Conservation (phyloP, 208 protist species). For the Trypanosoma platydactyli region DNA sequence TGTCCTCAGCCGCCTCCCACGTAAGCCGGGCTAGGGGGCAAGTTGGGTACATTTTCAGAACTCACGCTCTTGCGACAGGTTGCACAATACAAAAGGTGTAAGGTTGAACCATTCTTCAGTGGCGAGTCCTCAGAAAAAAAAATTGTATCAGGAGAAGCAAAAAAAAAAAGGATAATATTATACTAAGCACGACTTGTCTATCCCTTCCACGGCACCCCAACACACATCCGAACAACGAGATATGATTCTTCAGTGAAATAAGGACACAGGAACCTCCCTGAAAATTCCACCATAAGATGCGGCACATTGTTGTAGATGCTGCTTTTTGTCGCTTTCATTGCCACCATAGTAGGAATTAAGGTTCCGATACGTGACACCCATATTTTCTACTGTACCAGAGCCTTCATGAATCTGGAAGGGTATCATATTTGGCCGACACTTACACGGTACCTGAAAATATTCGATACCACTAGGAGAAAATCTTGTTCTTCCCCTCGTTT, state of each 20-base stretch:
- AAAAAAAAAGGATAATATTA: background rate
- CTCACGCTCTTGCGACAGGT: too few relatives aligned
- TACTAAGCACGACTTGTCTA: background rate
- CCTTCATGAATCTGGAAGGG: too few relatives aligned
- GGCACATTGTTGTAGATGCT: background rate
- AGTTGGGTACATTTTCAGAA: too few relatives aligned
- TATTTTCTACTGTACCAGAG: too few relatives aligned
- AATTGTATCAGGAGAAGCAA: background rate
- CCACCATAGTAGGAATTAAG: background rate
- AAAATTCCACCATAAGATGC: conserved; percentile 1
- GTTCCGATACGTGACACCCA: too few relatives aligned
- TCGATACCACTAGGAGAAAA: background rate
- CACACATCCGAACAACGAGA: background rate
- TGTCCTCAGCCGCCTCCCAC: too few relatives aligned
- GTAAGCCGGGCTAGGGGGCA: too few relatives aligned
- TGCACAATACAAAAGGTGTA: too few relatives aligned
- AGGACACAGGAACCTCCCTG: conserved; percentile 16
- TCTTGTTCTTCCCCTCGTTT: background rate
- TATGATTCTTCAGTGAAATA: conserved; percentile 12
- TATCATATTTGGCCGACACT: too few relatives aligned
- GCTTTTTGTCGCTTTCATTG: background rate
- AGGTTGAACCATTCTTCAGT: too few relatives aligned
- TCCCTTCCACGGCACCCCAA: background rate
- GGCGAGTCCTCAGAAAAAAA: too few relatives aligned
- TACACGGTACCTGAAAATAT: too few relatives aligned